These are phyloP conservation scores for Striga hermonthica DNA, from an alignment of 305 asterid species.

Conservation along the genomic window DNA sequence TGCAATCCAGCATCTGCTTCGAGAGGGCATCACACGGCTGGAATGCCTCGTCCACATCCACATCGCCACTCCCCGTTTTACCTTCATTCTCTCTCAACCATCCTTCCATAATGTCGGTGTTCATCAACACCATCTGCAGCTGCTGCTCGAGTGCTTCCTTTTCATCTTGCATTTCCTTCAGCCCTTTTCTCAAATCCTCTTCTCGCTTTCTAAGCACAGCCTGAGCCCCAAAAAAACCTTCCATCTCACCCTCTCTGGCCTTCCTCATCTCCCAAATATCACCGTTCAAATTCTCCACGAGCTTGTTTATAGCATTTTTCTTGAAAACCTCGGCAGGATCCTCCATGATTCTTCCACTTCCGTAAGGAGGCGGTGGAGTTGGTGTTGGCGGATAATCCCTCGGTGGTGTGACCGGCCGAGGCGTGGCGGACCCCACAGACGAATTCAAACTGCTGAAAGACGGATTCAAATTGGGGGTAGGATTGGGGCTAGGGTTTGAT, in stretches of 20 bases:
- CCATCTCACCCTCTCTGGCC: slow-evolving; percentile 71
- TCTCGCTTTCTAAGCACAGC: slow-evolving; percentile 63
- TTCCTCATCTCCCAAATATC: slow-evolving; percentile 69
- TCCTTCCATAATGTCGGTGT: slow-evolving; percentile 60
- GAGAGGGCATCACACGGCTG: slow-evolving; percentile 68
- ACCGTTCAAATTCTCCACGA: slow-evolving; percentile 52
- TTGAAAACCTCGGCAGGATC: slow-evolving; percentile 66
- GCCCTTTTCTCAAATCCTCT: slow-evolving; percentile 55
- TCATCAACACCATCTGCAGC: slow-evolving; percentile 81
- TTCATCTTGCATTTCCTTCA: slow-evolving; percentile 86
- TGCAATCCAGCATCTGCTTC: slow-evolving; percentile 73
- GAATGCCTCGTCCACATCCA: slow-evolving; percentile 63
- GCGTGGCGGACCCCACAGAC: slow-evolving; percentile 37
- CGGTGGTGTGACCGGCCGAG: slow-evolving; percentile 71
- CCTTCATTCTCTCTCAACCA: slow-evolving; percentile 80
- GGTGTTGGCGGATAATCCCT: slow-evolving; percentile 58
- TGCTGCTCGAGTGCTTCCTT: slow-evolving; percentile 92
- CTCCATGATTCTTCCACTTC: slow-evolving; percentile 54
- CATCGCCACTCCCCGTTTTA: slow-evolving; percentile 38
- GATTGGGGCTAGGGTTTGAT: slow-evolving; percentile 34
- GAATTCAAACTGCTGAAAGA: slow-evolving; percentile 42
- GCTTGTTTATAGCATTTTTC: slow-evolving; percentile 56
- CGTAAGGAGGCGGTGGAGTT: slow-evolving; percentile 72
- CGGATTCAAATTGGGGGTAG: slow-evolving; percentile 30
- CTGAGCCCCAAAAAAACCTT: slow-evolving; percentile 64